Percentiles rank a stretch among this genome's conserved stretches.
phyloP scores from a whole-genome alignment of 2,329 filamentous ascomycete species.

The Fusarium chlamydosporum region DNA sequence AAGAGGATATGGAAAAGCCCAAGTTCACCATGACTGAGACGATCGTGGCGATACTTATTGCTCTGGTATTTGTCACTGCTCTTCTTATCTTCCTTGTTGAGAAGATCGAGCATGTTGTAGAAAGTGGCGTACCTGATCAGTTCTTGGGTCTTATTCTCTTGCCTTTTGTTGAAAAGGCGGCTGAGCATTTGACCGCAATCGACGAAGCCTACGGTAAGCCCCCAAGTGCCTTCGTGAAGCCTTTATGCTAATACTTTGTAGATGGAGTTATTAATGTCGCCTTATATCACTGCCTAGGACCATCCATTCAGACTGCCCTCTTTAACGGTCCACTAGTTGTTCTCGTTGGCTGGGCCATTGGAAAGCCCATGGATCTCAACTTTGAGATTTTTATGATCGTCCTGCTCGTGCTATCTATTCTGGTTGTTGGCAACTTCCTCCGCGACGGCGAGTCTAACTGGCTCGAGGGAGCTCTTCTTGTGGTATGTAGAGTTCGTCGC shows the following conservation, averaged over 20 bases:
- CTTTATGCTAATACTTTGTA: conserved; percentile 9
- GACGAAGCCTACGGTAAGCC: conserved; percentile 73
- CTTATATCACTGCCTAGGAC: conserved; percentile 78
- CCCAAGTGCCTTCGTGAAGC: accelerated
- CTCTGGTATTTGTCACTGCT: conserved; percentile 72
- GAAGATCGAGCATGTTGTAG: conserved; percentile 68
- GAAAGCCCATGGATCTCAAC: conserved; percentile 75
- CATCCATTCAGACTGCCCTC: conserved; percentile 81
- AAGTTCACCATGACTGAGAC: conserved; percentile 78
- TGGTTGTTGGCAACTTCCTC: conserved; percentile 82
- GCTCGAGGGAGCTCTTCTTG: conserved; percentile 78
- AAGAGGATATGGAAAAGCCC: conserved; percentile 68
- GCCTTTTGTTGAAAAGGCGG: conserved; percentile 77
- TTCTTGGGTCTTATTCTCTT: conserved; percentile 71
- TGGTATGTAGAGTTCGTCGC: conserved; percentile 58
- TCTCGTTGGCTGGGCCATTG: conserved; percentile 77
- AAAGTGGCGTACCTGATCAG: conserved; percentile 53
- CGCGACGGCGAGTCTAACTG: conserved; percentile 83
- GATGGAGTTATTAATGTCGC: conserved; percentile 78
- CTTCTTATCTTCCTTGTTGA: conserved; percentile 78
- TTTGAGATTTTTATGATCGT: conserved; percentile 85
- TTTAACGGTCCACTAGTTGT: conserved; percentile 81
- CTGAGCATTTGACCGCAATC: conserved; percentile 77
- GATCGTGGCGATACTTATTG: conserved; percentile 69
- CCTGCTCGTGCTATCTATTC: conserved; percentile 78